These are phyloP conservation scores for Calonectria pauciramosa DNA, from an alignment of 2,329 filamentous ascomycete species.

Conservation along the genomic window DNA sequence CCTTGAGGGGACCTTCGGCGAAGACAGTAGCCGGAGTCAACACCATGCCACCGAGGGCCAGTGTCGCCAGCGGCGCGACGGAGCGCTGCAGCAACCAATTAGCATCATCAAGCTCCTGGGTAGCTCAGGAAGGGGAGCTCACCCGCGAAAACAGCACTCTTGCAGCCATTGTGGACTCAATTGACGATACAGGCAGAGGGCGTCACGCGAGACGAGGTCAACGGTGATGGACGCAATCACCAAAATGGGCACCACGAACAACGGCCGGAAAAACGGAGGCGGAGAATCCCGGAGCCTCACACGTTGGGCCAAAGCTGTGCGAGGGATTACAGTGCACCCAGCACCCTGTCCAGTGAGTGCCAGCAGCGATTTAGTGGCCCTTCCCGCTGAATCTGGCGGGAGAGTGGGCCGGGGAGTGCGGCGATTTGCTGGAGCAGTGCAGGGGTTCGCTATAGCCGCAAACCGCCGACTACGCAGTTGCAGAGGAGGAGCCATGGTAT, in stretches of 20 bases:
- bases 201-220: constrained; percentile 45
- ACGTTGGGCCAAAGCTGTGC: constrained; percentile 37
- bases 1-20: constrained; percentile 63
- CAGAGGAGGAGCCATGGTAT: constrained; percentile 15
- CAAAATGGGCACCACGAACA: constrained; percentile 35
- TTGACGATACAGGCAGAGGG: constrained; percentile 52
- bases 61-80: constrained; percentile 66
- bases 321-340: not conserved
- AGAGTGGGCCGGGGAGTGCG: constrained; percentile 9
- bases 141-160: constrained; percentile 72
- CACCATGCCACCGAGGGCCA: constrained; percentile 63
- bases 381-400: not conserved
- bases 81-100: constrained; percentile 59
- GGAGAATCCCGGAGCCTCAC: constrained; percentile 43
- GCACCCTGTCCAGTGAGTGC: not conserved
- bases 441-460: constrained; percentile 25
- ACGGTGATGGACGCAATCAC: constrained; percentile 37
- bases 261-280: constrained; percentile 46
- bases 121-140: constrained; percentile 38
- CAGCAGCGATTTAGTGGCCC: constrained; percentile 9
- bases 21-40: constrained; percentile 62
- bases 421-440: constrained; percentile 21
- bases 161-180: constrained; percentile 70
- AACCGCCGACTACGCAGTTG: constrained; percentile 26
- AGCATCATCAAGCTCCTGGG: constrained; percentile 42